Evolutionary conservation across 2,329 filamentous ascomycete genomes (phyloP), one percentile per base, ranked within the genome.

Genomic region (Tolypocladium ovalisporum): DNA sequence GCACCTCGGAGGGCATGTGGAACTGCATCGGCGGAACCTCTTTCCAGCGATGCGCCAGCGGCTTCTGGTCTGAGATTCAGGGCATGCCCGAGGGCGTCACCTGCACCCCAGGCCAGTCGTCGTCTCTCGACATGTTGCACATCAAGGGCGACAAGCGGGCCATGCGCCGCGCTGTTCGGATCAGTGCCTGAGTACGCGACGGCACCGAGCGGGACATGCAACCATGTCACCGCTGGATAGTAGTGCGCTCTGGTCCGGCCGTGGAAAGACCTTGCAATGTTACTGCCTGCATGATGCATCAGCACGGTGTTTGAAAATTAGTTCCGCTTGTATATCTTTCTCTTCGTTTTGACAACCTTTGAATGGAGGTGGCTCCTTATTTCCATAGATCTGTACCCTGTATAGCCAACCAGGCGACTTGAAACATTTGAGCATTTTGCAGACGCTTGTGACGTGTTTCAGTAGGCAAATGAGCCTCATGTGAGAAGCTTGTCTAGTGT

Each of bases 41-140:
- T 0, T 84, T 75, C 75, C 80, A 83, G 67, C 79, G 79, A 53
- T 84, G 81, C 58, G 81, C 74, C 9, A 76, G 74, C 2, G 80
- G 81, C 10, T 40, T 62, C 0, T 84, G 81, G 81, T 79, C 79
- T 2, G 63, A 68, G 0, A 57, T 67, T 2, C 73, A 75, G 59
- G 47, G 60, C 0, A 63, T 83, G 15, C 75, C 81, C 0, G 63
- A 67, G 0, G 81, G 81, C 1, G 79, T 77, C 0, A 62, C 58
- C 0, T 84, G 81, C 66, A 58, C 59, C 0, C 58, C 65, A 0
- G 80, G 80, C 0, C 67, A 78, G 58, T 68, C 71, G 2, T 62
- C 47, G 15, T 67, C 8, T 60, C 68, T 0, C 35, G 68, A 66
- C 24, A 73, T 81, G 62, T 55, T 4, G 24, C 15, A 44, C 0